Evolutionary conservation across 495 filamentous ascomycete species (phyloP), one percentile per base, ranked within the genome.

Genomic region (Pyrenopolyporus hunteri): DNA sequence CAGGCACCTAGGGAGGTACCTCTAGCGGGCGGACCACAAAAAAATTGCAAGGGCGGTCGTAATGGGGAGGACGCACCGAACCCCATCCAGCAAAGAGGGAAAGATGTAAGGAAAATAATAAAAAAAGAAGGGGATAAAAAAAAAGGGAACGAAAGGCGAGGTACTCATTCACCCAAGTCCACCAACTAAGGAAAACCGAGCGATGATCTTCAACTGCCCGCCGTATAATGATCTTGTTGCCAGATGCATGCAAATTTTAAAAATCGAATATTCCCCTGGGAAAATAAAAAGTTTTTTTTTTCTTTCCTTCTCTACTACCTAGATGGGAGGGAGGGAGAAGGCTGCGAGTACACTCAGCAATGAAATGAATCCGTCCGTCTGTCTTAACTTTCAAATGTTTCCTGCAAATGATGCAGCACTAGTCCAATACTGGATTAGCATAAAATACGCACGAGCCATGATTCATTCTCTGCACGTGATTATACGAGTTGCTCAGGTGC

Each of bases 331-430:
- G 46, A 43, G 52, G 40, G 37, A 40, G 37, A 14, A 43, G 37
- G 19, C 37, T 17, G 6, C 40, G 53, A 57, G 42, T 47, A 14
- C 35, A 17, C 3, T 14, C 7, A 39, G n/a, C 22, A 49, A 14
- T 9, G 29, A 32, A 35, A 49, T 20, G 39, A 57, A 52, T 63
- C 20, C 29, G 43, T 62, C 44, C 26, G 43, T 33, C 50, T 46
- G 48, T 19, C 37, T 17, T 40, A 14, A n/a, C n/a, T n/a, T n/a
- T n/a, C n/a, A n/a, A n/a, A 49, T 26, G 33, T 31, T 50, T 29
- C 50, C 25, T 57, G 54, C 49, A 51, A 59, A 55, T 56, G 54
- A 55, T 49, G 37, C 1, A 9, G 11, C 19, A 31, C 56, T 59
- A 65, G 9, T 1, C 50, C 32, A 10, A 14, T n/a, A 1, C 7